Conservation (phyloP, 495 filamentous ascomycete species). For the Aspergillus funiculosus region DNA sequence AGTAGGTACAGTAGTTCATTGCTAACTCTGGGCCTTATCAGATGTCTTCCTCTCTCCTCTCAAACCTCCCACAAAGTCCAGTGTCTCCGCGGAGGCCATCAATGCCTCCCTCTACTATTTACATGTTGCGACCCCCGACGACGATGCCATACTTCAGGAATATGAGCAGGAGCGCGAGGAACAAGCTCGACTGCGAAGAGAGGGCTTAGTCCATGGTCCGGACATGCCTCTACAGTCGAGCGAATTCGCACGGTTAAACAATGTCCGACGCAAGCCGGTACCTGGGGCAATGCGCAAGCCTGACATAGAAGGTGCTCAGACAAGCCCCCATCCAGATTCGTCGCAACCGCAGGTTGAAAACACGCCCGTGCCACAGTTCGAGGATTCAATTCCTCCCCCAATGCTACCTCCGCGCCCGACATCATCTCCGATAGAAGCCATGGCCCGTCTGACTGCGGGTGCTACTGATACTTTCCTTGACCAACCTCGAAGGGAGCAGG, state of each 20-base stretch:
- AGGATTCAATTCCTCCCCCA: slow-evolving; percentile 1
- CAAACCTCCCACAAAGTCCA: slow-evolving; percentile 72
- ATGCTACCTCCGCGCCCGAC: slow-evolving; percentile 15
- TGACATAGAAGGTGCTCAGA: slow-evolving; percentile 5
- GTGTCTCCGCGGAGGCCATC: slow-evolving; percentile 82
- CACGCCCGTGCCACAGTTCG: background rate
- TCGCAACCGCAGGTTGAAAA: slow-evolving; percentile 15
- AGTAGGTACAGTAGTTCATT: too few species aligned
- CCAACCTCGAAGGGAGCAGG: background rate
- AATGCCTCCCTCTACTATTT: slow-evolving; percentile 85
- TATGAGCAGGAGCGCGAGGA: slow-evolving; percentile 38
- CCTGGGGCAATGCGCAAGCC: slow-evolving; percentile 15
- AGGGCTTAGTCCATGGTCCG: slow-evolving; percentile 21
- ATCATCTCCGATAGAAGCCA: slow-evolving; percentile 1
- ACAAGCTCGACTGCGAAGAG: slow-evolving; percentile 45
- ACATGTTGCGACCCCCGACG: slow-evolving; percentile 65
- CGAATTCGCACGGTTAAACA: slow-evolving; percentile 36
- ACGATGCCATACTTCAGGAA: slow-evolving; percentile 47
- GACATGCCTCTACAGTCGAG: slow-evolving; percentile 18
- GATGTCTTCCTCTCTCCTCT: slow-evolving; percentile 93
- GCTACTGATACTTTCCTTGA: background rate
- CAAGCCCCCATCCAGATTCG: slow-evolving; percentile 10
- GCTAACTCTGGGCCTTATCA: slow-evolving; percentile 24
- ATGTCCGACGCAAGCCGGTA: slow-evolving; percentile 42
- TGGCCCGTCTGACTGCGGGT: background rate